Evolutionary conservation across 139 green algal genomes (phyloP).

Genomic region (Volvox reticuliferus): DNA sequence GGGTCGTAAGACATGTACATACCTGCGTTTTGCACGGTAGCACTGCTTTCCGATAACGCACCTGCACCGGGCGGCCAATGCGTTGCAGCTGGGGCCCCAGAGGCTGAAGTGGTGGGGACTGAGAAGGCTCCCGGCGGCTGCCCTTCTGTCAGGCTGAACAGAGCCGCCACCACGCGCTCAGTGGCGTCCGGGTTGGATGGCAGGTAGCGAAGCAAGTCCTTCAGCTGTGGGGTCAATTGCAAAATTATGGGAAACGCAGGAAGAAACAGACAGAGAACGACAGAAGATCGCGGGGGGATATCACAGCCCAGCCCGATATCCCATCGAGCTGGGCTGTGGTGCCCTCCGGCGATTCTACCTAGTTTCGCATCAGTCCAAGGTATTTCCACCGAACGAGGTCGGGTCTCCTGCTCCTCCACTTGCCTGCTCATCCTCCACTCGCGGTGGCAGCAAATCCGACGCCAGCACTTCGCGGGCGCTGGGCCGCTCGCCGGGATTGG

Average conservation of each 20-base stretch:
- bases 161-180: conserved; percentile 79
- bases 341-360: too few relatives aligned
- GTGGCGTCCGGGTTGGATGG: conserved; percentile 73
- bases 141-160: conserved; percentile 71
- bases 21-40: too few relatives aligned
- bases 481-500: conserved; percentile 82
- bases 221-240: conserved; percentile 53
- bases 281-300: too few relatives aligned
- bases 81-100: not conserved
- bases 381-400: too few relatives aligned
- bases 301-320: too few relatives aligned
- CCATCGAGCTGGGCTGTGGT: too few relatives aligned
- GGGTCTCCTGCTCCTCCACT: too few relatives aligned
- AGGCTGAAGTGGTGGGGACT: not conserved
- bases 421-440: conserved; percentile 87
- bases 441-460: conserved; percentile 84
- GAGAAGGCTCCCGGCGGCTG: conserved; percentile 16
- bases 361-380: too few relatives aligned
- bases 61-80: not conserved
- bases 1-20: too few relatives aligned
- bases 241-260: not conserved
- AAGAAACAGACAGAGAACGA: not conserved
- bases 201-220: conserved; percentile 87
- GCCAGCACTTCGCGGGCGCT: conserved; percentile 81
- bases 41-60: not conserved